A percentile compares a stretch with the other conserved stretches of the same genome.
phyloP scores from a whole-genome alignment of 2,329 filamentous ascomycete species.

The Botrytis pseudocinerea region DNA sequence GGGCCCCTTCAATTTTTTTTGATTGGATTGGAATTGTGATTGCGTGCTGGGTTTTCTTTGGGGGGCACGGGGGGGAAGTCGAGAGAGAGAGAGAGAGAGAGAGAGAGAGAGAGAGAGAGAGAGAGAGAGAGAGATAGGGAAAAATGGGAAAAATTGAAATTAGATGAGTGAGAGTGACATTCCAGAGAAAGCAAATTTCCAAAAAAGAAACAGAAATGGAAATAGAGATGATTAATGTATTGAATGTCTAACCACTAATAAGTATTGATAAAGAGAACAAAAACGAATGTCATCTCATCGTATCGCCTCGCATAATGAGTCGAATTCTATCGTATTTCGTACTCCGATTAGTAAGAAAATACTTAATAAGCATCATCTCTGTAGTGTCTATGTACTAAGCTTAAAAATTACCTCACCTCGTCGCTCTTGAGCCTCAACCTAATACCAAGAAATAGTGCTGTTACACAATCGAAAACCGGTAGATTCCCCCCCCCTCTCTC shows the following conservation, averaged over 20 bases:
- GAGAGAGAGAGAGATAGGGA: no score
- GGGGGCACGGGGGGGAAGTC: not conserved
- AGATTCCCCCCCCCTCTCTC: not conserved
- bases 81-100: no score
- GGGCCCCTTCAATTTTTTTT: not conserved
- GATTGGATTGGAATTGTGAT: not conserved
- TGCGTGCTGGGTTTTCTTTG: not conserved
- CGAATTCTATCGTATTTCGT: no score
- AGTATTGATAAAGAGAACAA: not conserved
- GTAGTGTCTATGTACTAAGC: not conserved
- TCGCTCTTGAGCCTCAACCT: not conserved
- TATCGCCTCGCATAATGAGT: no score
- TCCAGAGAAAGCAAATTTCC: not conserved
- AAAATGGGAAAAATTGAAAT: not conserved
- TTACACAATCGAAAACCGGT: not conserved
- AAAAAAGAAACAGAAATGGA: not conserved
- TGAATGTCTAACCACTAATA: not conserved
- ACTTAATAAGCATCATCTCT: not conserved
- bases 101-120: no score
- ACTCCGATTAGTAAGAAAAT: not conserved
- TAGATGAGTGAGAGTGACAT: not conserved
- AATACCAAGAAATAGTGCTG: not conserved
- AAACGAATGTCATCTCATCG: not conserved
- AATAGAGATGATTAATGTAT: no score
- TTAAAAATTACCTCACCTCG: constrained; percentile 1